phyloP scores from a whole-genome alignment of 2,329 filamentous ascomycete genomes.

The Ophiostoma ulmi region DNA sequence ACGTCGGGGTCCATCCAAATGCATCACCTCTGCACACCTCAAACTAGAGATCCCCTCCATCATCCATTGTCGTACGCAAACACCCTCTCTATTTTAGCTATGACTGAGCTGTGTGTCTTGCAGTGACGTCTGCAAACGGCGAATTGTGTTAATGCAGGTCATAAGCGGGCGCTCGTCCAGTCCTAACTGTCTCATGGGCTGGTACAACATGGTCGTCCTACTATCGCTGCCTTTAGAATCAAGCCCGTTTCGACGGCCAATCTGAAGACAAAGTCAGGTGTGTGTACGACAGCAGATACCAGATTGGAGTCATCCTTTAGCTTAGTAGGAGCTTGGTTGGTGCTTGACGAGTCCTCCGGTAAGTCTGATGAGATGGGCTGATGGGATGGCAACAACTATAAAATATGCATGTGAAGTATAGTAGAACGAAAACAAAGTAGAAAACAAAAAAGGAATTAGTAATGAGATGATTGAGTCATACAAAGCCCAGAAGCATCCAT shows the following conservation, averaged over 20 bases:
- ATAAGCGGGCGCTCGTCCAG: background rate
- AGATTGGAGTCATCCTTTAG: background rate
- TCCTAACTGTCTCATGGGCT: background rate
- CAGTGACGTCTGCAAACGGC: background rate
- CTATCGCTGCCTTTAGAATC: background rate
- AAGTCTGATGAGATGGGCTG: background rate
- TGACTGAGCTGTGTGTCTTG: background rate
- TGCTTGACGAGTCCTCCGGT: background rate
- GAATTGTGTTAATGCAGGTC: background rate
- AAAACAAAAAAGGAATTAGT: too few relatives aligned
- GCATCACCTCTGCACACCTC: background rate
- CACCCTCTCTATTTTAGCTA: background rate
- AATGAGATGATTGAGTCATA: background rate
- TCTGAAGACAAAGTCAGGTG: background rate
- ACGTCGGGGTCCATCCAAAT: background rate
- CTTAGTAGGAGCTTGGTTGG: background rate
- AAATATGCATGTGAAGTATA: background rate
- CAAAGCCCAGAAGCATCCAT: background rate
- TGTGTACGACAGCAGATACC: background rate
- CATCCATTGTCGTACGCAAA: background rate
- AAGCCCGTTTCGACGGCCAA: background rate
- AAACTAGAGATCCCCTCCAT: background rate
- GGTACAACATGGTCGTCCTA: background rate
- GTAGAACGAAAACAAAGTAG: too few relatives aligned
- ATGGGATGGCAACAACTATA: background rate